Conservation (phyloP, 352 stramenopile species). For the Phytophthora crassamura region DNA sequence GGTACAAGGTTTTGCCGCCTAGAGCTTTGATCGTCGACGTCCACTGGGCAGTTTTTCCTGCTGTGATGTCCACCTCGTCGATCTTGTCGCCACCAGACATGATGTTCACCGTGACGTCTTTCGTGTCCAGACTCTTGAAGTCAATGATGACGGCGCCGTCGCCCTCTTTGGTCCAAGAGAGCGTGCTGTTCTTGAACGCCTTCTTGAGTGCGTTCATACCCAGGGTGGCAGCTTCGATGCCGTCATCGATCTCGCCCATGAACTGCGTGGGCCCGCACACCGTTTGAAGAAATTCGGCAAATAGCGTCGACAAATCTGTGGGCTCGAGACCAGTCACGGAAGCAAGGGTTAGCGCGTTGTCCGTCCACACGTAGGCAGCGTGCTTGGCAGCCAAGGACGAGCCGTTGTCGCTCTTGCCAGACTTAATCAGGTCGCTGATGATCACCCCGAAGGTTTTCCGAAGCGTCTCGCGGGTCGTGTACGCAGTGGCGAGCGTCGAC, state of each 20-base stretch:
- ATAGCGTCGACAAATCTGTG: conserved; percentile 50
- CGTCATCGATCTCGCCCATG: conserved; percentile 59
- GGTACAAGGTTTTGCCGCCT: conserved; percentile 69
- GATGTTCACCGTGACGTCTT: conserved; percentile 56
- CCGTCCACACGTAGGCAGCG: conserved; percentile 37
- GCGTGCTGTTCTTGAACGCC: conserved; percentile 49
- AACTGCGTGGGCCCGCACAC: conserved; percentile 62
- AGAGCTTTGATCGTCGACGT: conserved; percentile 40
- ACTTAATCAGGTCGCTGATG: conserved; percentile 55
- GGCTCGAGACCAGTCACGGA: conserved; percentile 49
- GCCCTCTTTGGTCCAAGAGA: conserved; percentile 48
- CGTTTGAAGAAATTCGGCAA: conserved; percentile 59
- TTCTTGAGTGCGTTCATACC: conserved; percentile 46
- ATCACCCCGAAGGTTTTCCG: conserved; percentile 58
- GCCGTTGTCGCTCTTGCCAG: conserved; percentile 41
- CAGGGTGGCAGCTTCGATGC: conserved; percentile 37
- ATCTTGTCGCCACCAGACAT: too few species aligned
- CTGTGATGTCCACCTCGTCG: conserved; percentile 42
- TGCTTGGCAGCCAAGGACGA: conserved; percentile 39
- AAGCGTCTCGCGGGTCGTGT: conserved; percentile 50
- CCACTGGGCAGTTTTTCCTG: conserved; percentile 44
- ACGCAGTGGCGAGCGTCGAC: conserved; percentile 25
- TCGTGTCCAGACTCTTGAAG: conserved; percentile 49
- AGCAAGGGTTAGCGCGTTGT: conserved; percentile 45
- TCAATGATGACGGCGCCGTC: conserved; percentile 44